Evolutionary conservation across 2,329 filamentous ascomycete species (phyloP), one percentile per base, ranked within the genome.

Genomic region (Sphaerulina populicola): DNA sequence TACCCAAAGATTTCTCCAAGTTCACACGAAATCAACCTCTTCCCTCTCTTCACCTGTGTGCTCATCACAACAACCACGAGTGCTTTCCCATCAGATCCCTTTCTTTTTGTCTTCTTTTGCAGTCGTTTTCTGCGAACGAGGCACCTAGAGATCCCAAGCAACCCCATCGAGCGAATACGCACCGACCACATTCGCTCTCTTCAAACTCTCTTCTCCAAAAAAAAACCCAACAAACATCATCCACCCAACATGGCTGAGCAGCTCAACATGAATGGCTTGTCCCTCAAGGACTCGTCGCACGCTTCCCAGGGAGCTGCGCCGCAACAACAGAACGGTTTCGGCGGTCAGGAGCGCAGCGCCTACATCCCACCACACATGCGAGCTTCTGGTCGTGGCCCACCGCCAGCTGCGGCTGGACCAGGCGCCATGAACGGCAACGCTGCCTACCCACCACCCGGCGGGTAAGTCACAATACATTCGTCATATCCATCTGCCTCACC

Each of bases 321-420:
- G 61, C 63, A 62, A 55, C 68, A 70, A 55, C 68, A 70, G 47
- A 71, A 72, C 65, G 70, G 71, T 63, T 72, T 75, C 63, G 68
- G 62, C 59, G 63, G 66, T 54, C 50, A 53, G 40, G 77, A 73
- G 62, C 83, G 84, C 65, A 86, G 86, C 68, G 77, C 80, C 51
- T 93, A 93, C 77, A 89, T 93, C 61, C 87, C 87, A 60, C 87
- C 87, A 71, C 88, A 93, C 72, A 82, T 90, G 77, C 83, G 87
- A 67, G 74, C 73, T 44, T 56, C 52, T 50, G 60, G 56, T 45
- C 57, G 57, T 44, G 66, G 66, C 37, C 66, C 68, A 52, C 66
- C 68, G 27, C 68, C 71, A 60, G 70, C 68, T 52, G 72, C 75
- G 62, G 68, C 69, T 51, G 56, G 57, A 35, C 57, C 63, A 46